Conservation (phyloP, 2,329 filamentous ascomycete genomes). For the Aspergillus calidoustus region DNA sequence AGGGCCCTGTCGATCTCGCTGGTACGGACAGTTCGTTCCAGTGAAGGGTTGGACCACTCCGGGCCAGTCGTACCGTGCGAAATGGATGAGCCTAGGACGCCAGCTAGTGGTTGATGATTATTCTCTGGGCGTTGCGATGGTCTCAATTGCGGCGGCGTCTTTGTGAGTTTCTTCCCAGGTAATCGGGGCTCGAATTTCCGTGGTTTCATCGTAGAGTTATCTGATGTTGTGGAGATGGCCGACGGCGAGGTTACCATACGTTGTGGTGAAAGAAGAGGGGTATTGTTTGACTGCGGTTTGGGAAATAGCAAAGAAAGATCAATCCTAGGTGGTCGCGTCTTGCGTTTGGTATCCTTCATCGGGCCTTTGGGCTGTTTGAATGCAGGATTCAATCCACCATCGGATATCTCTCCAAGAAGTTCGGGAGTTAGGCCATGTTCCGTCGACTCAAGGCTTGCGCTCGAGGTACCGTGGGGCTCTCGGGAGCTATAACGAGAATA, state of each 20-base stretch:
- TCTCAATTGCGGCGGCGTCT: constrained; percentile 26
- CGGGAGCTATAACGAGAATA: constrained; percentile 54
- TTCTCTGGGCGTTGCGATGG: constrained; percentile 17
- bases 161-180: constrained; percentile 34
- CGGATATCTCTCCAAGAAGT: constrained; percentile 22
- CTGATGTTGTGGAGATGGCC: constrained; percentile 41
- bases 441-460: constrained; percentile 29
- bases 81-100: constrained; percentile 20
- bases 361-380: constrained; percentile 29
- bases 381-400: constrained; percentile 28
- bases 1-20: constrained; percentile 41
- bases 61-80: constrained; percentile 27
- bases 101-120: constrained; percentile 23
- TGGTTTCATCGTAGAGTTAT: constrained; percentile 31
- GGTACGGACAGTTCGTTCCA: constrained; percentile 37
- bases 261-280: constrained; percentile 47
- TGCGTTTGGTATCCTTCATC: constrained; percentile 43
- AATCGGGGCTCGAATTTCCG: constrained; percentile 26
- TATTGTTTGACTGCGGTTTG: constrained; percentile 38
- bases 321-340: constrained; percentile 45
- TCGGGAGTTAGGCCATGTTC: constrained; percentile 1
- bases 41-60: constrained; percentile 31
- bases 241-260: constrained; percentile 47
- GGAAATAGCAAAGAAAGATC: constrained; percentile 50
- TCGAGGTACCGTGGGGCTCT: constrained; percentile 42